Base-by-base conservation (phyloP, 805 yeast genomes). In the Starmerella stellata region DNA sequence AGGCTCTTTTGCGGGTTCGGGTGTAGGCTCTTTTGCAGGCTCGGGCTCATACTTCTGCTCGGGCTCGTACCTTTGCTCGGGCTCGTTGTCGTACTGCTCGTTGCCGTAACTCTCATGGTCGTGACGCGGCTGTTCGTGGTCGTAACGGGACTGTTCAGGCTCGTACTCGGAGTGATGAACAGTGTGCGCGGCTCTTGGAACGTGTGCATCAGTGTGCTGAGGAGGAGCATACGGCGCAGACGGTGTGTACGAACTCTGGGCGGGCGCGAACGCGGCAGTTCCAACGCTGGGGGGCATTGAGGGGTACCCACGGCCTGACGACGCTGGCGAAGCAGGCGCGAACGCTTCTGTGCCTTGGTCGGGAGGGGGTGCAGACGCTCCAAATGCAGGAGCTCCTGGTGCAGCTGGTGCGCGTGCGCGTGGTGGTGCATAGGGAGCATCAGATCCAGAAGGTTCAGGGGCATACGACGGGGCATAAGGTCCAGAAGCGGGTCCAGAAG, bases 11-110 rank as follows among this genome's bases (percentile, higher is more conserved):
- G 47, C 17, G 21, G 29, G 19, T n/a, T n/a, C n/a, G n/a, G n/a
- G n/a, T n/a, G n/a, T n/a, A n/a, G n/a, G n/a, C 30, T 40, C 32
- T 43, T 43, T 39, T 45, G 50, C 32, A 11, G 34, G 23, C 31
- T 37, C 35, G 18, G 32, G 5, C 15, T 36, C 41, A 21, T 35
- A 15, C 44, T 41, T 38, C 11, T 32, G 21, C 24, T 34, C 25
- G 9, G 7, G 9, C 25, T 23, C 25, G 25, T 23, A 11, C 25
- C 9, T 7, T 11, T 23, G 25, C 25, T 23, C 9, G 25, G 25
- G 25, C 25, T 23, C 11, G 7, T 23, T 11, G 25, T 23, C 25
- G 25, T n/a, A n/a, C n/a, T n/a, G n/a, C n/a, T n/a, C n/a, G n/a
- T n/a, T n/a, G n/a, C n/a, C n/a, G n/a, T n/a, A n/a, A n/a, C n/a